Conservation (phyloP, 2,329 filamentous ascomycete species). For the Penicillium sp. region DNA sequence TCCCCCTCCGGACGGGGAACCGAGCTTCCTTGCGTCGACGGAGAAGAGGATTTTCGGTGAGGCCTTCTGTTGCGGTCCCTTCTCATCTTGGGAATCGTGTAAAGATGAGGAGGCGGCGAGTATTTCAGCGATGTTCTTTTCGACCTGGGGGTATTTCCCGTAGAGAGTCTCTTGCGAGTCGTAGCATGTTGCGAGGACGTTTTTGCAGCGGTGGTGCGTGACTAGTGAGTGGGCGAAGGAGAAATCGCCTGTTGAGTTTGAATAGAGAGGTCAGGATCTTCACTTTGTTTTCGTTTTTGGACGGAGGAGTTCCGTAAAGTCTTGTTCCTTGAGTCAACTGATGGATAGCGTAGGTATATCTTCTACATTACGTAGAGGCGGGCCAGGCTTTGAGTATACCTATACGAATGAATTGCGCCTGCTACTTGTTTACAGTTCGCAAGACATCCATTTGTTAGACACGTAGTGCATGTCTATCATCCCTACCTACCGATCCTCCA, state of each 20-base stretch:
- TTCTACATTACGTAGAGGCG: neutral
- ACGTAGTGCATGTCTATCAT: neutral
- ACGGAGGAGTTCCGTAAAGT: neutral
- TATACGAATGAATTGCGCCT: neutral
- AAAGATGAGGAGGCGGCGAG: slow-evolving; percentile 21
- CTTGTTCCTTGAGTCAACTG: neutral
- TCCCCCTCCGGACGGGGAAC: slow-evolving; percentile 39
- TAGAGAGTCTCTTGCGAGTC: slow-evolving; percentile 56
- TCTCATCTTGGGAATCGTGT: slow-evolving; percentile 2
- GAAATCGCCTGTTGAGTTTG: slow-evolving; percentile 47
- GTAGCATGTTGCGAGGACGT: slow-evolving; percentile 51
- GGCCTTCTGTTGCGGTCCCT: neutral
- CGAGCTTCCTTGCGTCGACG: slow-evolving; percentile 51
- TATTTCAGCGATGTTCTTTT: slow-evolving; percentile 60
- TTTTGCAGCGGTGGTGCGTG: slow-evolving; percentile 46
- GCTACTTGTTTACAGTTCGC: neutral
- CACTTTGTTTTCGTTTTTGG: neutral
- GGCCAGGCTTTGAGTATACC: neutral
- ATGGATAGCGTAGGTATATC: neutral
- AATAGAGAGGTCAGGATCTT: slow-evolving; percentile 1
- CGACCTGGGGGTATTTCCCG: slow-evolving; percentile 75
- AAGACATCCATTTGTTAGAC: neutral
- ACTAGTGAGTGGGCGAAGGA: slow-evolving; percentile 53
- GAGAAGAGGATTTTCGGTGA: slow-evolving; percentile 45
- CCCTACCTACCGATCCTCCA: neutral